Base-by-base conservation (phyloP, 148 eudicot species). In the Cornus florida region DNA sequence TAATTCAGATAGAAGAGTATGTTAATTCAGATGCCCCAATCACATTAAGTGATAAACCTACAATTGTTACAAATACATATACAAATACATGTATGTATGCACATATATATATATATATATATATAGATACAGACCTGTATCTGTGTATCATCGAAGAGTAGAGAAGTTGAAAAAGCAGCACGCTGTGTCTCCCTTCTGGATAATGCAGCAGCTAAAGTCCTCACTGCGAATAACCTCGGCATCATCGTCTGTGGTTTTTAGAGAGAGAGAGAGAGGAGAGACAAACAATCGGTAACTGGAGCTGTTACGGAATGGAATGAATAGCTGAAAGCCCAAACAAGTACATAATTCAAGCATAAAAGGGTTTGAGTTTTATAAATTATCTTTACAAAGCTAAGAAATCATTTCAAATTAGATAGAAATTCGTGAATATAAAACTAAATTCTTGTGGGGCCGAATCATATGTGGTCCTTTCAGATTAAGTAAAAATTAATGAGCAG, bases 131-230 rank as follows among this genome's bases (percentile, higher is more conserved):
- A 43, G 7, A 66, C 99, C 99, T 96, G 99, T 11, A 74, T 88
- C 70, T 90, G 97, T 24, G 98, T 96, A 81, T 93, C 98, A 87
- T 96, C 99, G 56, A 93, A 88, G 22, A 96, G 94, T 5, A 92
- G 88, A 24, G 95, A 91, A 59, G 99, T 88, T 35, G 97, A 89
- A 69, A 91, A 93, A 69, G 87, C 71, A 83, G 90, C 86, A 69
- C 66, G 78, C 12, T 50, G 86, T 50, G 83, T 2, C 62, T 77
- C 67, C 24, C 74, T 88, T 64, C 48, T 75, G 70, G 83, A 53
- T 60, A 88, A 76, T 31, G 79, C 78, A 41, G 83, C 81, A 19
- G 90, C 71, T 6, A 89, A 69, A 14, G 66, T 77, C 80, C 83
- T 87, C 59, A 78, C 80, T 76, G 88, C 86, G 69, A 87, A 80